Conservation (phyloP, 108 stramenopile genomes). For the Nannochloropsis oceanica region DNA sequence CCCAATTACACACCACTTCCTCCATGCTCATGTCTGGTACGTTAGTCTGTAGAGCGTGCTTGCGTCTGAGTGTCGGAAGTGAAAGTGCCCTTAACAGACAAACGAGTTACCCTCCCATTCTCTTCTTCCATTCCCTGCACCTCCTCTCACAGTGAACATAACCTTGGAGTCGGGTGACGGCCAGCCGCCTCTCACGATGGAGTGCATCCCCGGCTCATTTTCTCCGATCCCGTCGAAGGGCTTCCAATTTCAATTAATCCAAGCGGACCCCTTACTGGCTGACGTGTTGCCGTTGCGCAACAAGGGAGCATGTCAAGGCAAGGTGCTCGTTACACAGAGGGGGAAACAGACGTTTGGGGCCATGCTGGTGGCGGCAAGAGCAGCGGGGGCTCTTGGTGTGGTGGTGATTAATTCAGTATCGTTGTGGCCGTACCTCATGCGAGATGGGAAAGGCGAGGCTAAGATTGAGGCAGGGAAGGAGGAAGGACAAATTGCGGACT, state of each 20-base stretch:
- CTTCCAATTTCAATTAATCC: not conserved
- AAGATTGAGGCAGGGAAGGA: not conserved
- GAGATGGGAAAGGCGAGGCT: not conserved
- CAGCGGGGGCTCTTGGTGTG: not conserved
- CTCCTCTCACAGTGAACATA: not conserved
- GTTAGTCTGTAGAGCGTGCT: too few relatives aligned
- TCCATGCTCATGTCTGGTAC: not conserved
- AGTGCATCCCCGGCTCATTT: not conserved
- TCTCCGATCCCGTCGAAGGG: not conserved
- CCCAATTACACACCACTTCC: not conserved
- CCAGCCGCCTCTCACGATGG: not conserved
- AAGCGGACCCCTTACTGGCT: not conserved
- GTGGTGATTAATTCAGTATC: not conserved
- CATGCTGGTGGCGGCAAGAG: not conserved
- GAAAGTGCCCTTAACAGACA: not conserved
- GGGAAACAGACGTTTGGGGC: not conserved
- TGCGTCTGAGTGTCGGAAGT: not conserved
- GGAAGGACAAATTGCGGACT: not conserved
- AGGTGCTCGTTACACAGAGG: not conserved
- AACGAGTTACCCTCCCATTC: not conserved
- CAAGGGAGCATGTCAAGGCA: not conserved
- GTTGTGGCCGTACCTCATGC: not conserved
- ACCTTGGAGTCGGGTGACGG: not conserved
- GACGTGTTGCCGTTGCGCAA: not conserved
- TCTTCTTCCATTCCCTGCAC: not conserved